Percentiles rank a stretch among this genome's conserved stretches.
These are phyloP conservation scores for Globisporangium paroecandrum DNA, from an alignment of 352 stramenopile species.

Conservation along the genomic window DNA sequence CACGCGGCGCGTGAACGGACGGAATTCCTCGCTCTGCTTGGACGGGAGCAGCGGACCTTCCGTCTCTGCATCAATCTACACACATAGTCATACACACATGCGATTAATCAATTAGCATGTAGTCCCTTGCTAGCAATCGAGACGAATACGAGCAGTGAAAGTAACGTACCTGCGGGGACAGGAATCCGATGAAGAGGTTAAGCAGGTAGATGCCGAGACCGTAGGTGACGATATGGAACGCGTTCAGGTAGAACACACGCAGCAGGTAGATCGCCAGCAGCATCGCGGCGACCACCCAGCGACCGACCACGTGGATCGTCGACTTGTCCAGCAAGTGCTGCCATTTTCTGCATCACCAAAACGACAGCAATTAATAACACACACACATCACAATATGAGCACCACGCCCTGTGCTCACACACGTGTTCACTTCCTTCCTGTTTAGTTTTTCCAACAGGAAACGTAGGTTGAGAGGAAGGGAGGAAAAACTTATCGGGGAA, in stretches of 20 bases:
- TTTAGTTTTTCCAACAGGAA: no score
- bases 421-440: no score
- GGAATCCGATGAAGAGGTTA: conserved; percentile 99
- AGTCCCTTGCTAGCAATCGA: no score
- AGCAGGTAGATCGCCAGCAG: conserved; percentile 92
- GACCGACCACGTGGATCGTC: conserved; percentile 93
- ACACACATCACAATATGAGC: neutral
- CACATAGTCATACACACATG: neutral
- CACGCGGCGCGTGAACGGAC: conserved; percentile 91
- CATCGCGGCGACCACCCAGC: conserved; percentile 89
- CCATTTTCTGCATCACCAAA: conserved; percentile 75
- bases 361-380: neutral
- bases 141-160: neutral
- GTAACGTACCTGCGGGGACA: conserved; percentile 92
- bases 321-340: conserved; percentile 98
- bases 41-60: conserved; percentile 90
- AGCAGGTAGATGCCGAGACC: conserved; percentile 98
- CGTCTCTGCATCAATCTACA: conserved; percentile 78
- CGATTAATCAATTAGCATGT: no score
- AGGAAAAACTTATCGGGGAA: no score
- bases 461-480: no score
- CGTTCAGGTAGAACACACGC: conserved; percentile 90
- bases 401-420: no score
- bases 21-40: conserved; percentile 88
- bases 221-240: conserved; percentile 99